phyloP scores from a whole-genome alignment of 441 rosid species.

The Omphalea diandra region DNA sequence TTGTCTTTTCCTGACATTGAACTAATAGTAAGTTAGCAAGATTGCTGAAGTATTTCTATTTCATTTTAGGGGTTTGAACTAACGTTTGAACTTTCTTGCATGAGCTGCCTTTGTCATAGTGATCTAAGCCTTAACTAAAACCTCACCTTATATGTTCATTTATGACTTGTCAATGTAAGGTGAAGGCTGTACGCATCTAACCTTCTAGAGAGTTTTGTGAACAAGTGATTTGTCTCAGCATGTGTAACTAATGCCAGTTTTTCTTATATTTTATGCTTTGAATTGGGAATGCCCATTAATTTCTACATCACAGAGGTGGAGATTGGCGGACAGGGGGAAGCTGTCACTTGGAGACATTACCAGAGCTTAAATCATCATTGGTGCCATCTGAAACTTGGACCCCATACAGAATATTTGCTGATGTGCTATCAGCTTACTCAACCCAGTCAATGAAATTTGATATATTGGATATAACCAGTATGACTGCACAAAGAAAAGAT shows the following conservation, averaged over 20 bases:
- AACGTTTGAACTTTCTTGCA: neutral
- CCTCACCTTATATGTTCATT: neutral
- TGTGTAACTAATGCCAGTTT: neutral
- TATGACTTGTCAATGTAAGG: neutral
- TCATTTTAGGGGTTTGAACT: neutral
- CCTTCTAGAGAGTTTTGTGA: neutral
- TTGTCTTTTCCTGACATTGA: neutral
- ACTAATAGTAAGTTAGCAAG: neutral
- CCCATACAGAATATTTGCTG: conserved; percentile 44
- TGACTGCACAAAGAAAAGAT: conserved; percentile 80
- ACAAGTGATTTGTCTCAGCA: neutral
- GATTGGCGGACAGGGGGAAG: conserved; percentile 84
- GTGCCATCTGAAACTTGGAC: conserved; percentile 61
- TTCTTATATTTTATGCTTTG: neutral
- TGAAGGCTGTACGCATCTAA: neutral
- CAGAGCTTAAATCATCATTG: conserved; percentile 54
- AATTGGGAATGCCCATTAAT: conserved; percentile 6
- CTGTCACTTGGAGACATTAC: conserved; percentile 81
- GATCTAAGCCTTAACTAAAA: neutral
- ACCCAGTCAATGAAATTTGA: conserved; percentile 29
- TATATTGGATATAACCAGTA: conserved; percentile 60
- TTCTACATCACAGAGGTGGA: conserved; percentile 57
- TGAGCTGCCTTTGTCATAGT: neutral
- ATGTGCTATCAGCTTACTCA: conserved; percentile 43
- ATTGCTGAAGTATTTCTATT: neutral